Evolutionary conservation across 1,284 basidiomycete genomes (phyloP).

Genomic region (Abortiporus biennis): DNA sequence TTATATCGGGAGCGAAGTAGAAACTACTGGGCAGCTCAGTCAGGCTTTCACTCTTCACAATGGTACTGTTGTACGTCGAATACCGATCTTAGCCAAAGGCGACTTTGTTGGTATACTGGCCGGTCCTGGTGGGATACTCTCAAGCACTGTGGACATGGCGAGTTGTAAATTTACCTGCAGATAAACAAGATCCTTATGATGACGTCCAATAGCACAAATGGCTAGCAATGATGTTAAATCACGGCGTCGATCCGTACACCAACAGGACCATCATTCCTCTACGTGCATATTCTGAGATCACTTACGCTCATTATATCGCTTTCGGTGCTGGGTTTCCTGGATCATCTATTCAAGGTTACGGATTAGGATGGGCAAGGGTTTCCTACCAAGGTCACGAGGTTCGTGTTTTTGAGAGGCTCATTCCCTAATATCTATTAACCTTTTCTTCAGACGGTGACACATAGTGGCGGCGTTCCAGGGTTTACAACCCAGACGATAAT

Average conservation of each 20-base stretch:
- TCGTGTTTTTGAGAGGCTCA: neutral
- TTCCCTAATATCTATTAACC: neutral
- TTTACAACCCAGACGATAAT: conserved; percentile 31
- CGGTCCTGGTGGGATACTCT: conserved; percentile 28
- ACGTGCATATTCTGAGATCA: conserved; percentile 19
- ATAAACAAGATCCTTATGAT: neutral
- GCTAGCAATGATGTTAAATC: conserved; percentile 21
- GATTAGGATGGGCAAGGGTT: conserved; percentile 21
- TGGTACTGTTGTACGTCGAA: conserved; percentile 12
- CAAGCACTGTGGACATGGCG: conserved; percentile 25
- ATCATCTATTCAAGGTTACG: conserved; percentile 20
- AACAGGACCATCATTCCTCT: conserved; percentile 22
- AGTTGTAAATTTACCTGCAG: neutral
- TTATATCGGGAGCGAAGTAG: conserved; percentile 29
- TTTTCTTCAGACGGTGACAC: conserved; percentile 16
- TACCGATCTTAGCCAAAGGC: conserved; percentile 16
- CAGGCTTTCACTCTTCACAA: conserved; percentile 23
- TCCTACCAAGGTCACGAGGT: conserved; percentile 22
- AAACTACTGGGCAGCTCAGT: conserved; percentile 24
- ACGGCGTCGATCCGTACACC: conserved; percentile 19
- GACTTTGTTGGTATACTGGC: conserved; percentile 18
- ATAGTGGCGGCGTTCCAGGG: conserved; percentile 26
- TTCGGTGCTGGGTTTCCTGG: conserved; percentile 2
- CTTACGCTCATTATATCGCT: conserved; percentile 17
- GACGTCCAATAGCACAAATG: conserved; percentile 20